A percentile compares a stretch with the other conserved stretches of the same genome.
phyloP scores from a whole-genome alignment of 202 grass and related monocot genomes.

The Zoysia matrella region DNA sequence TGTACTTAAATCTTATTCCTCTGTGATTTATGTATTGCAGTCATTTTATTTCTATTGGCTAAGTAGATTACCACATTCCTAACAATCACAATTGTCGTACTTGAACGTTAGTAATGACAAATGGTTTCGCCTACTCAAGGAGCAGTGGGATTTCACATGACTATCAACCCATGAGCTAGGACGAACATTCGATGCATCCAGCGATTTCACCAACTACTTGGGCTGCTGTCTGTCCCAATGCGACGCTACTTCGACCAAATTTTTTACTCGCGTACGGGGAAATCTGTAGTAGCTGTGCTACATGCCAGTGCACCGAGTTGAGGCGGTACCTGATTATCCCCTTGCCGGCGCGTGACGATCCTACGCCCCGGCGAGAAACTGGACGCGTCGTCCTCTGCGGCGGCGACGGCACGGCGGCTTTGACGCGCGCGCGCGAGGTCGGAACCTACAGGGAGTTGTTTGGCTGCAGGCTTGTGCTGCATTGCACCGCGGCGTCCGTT shows the following conservation, averaged over 20 bases:
- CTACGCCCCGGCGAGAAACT: too few species aligned
- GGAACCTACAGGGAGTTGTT: too few species aligned
- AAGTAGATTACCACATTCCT: background rate
- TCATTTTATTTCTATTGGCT: background rate
- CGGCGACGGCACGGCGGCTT: too few species aligned
- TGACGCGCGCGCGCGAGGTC: too few species aligned
- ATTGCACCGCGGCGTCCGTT: too few species aligned
- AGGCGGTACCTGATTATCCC: background rate
- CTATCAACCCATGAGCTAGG: too few species aligned
- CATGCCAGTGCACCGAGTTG: background rate
- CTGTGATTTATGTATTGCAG: background rate
- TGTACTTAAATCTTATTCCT: constrained; percentile 34
- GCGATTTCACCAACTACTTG: too few species aligned
- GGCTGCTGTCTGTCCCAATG: background rate
- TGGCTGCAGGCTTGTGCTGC: too few species aligned
- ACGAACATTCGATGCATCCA: too few species aligned
- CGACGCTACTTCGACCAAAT: background rate
- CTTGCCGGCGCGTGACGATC: too few species aligned
- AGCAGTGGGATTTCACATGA: too few species aligned
- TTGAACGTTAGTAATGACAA: background rate
- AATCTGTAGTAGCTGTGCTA: background rate
- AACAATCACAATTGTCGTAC: background rate
- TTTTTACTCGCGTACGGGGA: background rate
- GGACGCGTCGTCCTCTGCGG: too few species aligned
- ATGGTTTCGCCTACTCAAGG: background rate